Evolutionary conservation across 345 rosid species (phyloP).

Genomic region (Theobroma cacao): DNA sequence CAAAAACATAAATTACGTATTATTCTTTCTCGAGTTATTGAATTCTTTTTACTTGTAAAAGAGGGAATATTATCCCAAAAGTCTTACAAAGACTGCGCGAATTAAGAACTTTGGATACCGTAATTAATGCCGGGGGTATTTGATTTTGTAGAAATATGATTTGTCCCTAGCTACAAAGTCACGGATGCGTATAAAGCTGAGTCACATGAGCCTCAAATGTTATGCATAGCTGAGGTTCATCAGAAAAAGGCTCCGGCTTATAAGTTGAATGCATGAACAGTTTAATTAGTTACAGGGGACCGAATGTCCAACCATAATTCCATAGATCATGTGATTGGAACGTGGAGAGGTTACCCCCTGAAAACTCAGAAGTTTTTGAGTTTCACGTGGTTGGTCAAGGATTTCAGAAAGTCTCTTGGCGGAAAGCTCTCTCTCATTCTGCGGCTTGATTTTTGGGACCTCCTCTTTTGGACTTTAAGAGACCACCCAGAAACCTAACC

Average conservation of each 20-base stretch:
- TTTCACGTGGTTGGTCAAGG: slow-evolving; percentile 1
- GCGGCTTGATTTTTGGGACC: slow-evolving; percentile 26
- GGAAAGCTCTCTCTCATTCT: neutral
- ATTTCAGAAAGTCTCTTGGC: neutral
- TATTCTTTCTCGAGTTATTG: slow-evolving; percentile 11
- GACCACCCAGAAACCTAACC: neutral
- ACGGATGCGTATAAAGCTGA: slow-evolving; percentile 24
- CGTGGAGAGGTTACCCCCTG: neutral
- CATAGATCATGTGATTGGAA: slow-evolving; percentile 19
- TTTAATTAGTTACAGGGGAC: slow-evolving; percentile 12
- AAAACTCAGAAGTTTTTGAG: neutral
- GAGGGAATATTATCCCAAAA: too few species aligned
- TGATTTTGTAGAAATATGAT: neutral
- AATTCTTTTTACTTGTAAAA: slow-evolving; percentile 4
- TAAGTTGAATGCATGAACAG: slow-evolving; percentile 13
- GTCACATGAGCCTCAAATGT: slow-evolving; percentile 28
- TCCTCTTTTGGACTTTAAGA: neutral
- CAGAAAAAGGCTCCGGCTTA: neutral
- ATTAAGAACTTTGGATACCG: slow-evolving; percentile 34
- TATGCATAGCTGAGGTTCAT: neutral
- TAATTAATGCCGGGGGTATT: slow-evolving; percentile 30
- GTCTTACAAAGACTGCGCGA: slow-evolving; percentile 17
- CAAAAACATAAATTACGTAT: neutral
- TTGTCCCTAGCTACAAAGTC: slow-evolving; percentile 31
- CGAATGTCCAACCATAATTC: slow-evolving; percentile 12